These are phyloP conservation scores for Phanerochaete carnosa DNA, from an alignment of 768 basidiomycete species.

Conservation along the genomic window DNA sequence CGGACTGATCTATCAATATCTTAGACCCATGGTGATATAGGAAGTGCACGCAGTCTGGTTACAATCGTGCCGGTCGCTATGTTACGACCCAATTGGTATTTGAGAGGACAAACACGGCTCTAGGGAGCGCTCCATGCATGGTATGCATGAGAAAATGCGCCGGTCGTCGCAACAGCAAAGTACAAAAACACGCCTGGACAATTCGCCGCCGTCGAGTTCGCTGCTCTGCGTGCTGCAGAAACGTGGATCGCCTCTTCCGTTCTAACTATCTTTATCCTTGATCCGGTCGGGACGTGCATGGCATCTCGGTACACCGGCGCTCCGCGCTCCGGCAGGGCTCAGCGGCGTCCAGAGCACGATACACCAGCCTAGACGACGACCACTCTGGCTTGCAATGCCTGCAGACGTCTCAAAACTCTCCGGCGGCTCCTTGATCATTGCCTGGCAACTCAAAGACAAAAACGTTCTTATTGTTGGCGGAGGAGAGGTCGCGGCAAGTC, in stretches of 20 bases:
- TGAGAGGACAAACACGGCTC: not conserved
- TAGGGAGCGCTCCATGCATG: not conserved
- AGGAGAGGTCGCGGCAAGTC: conserved; percentile 85
- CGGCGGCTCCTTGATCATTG: conserved; percentile 81
- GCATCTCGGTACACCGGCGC: not conserved
- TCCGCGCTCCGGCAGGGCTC: not conserved
- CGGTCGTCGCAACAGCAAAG: not conserved
- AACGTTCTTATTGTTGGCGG: conserved; percentile 91
- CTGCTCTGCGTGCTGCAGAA: too few relatives aligned
- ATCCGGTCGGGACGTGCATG: not conserved
- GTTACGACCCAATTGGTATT: not conserved
- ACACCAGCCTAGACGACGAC: not conserved
- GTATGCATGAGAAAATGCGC: not conserved
- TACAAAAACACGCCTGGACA: not conserved
- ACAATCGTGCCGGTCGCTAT: conserved; percentile 1
- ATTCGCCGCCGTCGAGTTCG: not conserved
- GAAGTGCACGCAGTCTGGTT: not conserved
- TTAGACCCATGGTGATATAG: not conserved
- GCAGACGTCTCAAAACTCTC: conserved; percentile 23
- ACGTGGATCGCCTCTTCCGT: too few relatives aligned
- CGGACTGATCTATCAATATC: conserved; percentile 2
- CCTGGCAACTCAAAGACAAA: conserved; percentile 88
- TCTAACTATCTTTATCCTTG: not conserved
- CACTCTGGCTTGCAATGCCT: conserved; percentile 5
- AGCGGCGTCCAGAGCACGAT: not conserved